Base-by-base conservation (phyloP, 192 early-diverging fungal species). In the Rhizoclosmatium sp. region DNA sequence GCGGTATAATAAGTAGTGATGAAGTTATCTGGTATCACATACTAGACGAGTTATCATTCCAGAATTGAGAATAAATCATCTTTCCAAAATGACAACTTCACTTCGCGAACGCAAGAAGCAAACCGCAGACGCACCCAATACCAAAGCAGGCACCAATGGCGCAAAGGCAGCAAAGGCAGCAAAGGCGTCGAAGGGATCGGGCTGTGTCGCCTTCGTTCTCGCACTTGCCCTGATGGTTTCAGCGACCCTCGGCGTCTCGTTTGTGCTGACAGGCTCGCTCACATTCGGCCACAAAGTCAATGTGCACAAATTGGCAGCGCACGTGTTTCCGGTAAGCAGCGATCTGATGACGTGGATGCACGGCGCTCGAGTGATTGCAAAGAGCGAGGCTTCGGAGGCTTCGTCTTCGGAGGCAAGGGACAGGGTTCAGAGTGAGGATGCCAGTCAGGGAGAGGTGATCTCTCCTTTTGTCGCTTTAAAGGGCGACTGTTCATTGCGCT, bases 231-330 rank as follows among this genome's bases (percentile, higher is more conserved):
- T 45, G n/a, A 65, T 77, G 31, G 39, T 68, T 10, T 16, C 23
- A 7, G 31, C 65, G 12, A 68, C 75, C 10, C 48, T 68, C n/a
- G 56, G 59, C 9, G 40, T 46, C 19, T 85, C 84, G 3, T 85
- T 81, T 70, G 56, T 88, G n/a, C 59, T 85, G 45, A 88, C 87
- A 7, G 71, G 87, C 21, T 66, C 83, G 4, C 59, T 85, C 39
- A 87, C 85, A 2, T 88, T 86, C 54, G 87, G 87, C 21, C 16
- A 54, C 51, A 31, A 31, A 31, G 73, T 80, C 65, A 46, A 72
- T 23, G 48, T 82, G 14, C 84, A 86, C 41, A 84, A 84, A 48
- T 82, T 83, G 67, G 65, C 46, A 14, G 46, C 42, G 81, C 41
- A 87, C 79, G 54, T 74, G 45, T 14, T 83, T 40, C 85, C 81